Conservation (phyloP, 768 basidiomycete species). For the Leucosporidium yakuticum region DNA sequence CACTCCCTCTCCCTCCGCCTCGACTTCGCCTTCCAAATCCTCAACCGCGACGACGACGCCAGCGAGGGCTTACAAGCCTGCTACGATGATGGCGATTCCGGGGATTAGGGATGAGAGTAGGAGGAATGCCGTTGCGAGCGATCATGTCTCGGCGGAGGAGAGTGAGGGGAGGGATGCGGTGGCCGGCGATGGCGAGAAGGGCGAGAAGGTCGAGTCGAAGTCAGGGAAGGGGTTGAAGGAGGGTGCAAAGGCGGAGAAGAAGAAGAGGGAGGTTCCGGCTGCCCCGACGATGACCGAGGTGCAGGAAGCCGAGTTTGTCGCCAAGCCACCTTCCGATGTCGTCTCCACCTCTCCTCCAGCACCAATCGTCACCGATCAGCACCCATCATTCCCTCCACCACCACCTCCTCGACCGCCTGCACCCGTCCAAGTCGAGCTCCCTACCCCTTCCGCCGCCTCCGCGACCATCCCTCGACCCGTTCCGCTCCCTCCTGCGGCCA, state of each 20-base stretch:
- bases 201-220: background rate
- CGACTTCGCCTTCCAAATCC: conserved; percentile 18
- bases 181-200: background rate
- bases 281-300: background rate
- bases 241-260: background rate
- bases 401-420: background rate
- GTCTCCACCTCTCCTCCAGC: background rate
- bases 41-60: conserved; percentile 66
- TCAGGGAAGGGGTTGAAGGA: background rate
- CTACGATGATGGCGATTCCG: conserved; percentile 7
- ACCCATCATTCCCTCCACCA: background rate
- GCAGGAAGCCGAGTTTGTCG: background rate
- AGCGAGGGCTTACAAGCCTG: conserved; percentile 53
- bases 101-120: background rate
- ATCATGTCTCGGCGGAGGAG: conserved; percentile 52
- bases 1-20: conserved; percentile 68
- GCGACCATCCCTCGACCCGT: too few relatives aligned
- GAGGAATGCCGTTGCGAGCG: conserved; percentile 52
- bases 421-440: background rate
- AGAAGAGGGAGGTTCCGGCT: background rate
- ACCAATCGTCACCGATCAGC: background rate
- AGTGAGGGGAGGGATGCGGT: too few relatives aligned
- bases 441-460: background rate
- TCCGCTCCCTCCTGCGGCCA: too few relatives aligned
- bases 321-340: background rate